phyloP scores from a whole-genome alignment of 495 filamentous ascomycete genomes.

The Immersiella caudata region DNA sequence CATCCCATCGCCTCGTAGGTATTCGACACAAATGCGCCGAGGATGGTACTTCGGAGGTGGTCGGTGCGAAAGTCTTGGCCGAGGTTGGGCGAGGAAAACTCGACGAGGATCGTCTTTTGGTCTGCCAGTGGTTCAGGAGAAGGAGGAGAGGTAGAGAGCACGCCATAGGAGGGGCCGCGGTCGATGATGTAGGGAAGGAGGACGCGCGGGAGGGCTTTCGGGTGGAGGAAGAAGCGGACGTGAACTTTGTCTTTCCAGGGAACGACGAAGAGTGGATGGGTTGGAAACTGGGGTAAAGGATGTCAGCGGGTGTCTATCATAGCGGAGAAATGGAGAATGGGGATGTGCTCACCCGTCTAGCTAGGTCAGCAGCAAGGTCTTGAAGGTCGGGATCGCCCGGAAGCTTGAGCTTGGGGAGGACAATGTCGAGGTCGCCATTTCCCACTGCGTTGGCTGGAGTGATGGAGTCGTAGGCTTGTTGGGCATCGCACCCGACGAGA shows the following conservation, averaged over 20 bases:
- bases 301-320: constrained; percentile 20
- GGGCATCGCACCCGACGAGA: constrained; percentile 26
- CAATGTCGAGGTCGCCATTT: constrained; percentile 40
- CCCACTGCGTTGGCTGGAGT: constrained; percentile 30
- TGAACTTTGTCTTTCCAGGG: constrained; percentile 36
- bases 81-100: constrained; percentile 80
- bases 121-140: not conserved
- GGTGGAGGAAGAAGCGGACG: constrained; percentile 43
- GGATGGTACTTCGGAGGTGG: constrained; percentile 76
- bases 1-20: constrained; percentile 69
- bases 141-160: constrained; percentile 31
- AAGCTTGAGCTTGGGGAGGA: constrained; percentile 39
- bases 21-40: constrained; percentile 72
- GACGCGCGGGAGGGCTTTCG: constrained; percentile 42
- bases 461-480: constrained; percentile 35
- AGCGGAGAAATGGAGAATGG: constrained; percentile 28
- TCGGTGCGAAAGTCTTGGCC: constrained; percentile 62
- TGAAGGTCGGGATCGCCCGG: constrained; percentile 23
- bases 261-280: constrained; percentile 33
- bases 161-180: constrained; percentile 43
- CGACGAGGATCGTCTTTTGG: constrained; percentile 53
- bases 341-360: constrained; percentile 37
- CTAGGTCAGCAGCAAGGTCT: constrained; percentile 31
- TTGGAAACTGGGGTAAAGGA: constrained; percentile 30
- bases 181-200: constrained; percentile 50